Conservation (phyloP, 2,329 filamentous ascomycete genomes). For the Exophiala xenobiotica region DNA sequence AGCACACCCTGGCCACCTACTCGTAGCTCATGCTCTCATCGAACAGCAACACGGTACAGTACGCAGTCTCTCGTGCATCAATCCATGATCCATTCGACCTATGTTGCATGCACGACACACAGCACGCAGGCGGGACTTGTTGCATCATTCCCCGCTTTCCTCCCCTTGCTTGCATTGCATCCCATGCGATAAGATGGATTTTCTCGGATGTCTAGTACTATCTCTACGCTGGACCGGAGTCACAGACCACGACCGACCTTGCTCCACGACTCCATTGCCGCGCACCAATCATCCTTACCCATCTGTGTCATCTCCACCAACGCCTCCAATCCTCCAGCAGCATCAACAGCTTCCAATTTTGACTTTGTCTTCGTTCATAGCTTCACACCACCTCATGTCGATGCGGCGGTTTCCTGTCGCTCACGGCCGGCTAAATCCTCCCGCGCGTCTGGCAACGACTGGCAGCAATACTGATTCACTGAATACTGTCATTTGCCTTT, state of each 20-base stretch:
- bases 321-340: background rate
- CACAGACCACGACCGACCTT: too few relatives aligned
- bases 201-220: background rate
- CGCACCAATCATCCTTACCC: background rate
- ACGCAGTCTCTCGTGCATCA: too few relatives aligned
- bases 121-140: too few relatives aligned
- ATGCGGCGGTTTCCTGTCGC: constrained; percentile 1
- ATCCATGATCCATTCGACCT: too few relatives aligned
- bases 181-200: too few relatives aligned
- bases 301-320: background rate
- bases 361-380: background rate
- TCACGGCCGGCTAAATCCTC: constrained; percentile 11
- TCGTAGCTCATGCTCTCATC: too few relatives aligned
- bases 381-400: background rate
- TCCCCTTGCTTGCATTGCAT: background rate
- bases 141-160: background rate
- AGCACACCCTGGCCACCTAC: too few relatives aligned
- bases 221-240: background rate
- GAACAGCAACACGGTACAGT: too few relatives aligned
- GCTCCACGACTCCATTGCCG: background rate
- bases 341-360: constrained; percentile 1
- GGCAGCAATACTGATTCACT: too few relatives aligned
- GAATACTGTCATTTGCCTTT: too few relatives aligned
- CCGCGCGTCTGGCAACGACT: constrained; percentile 6
- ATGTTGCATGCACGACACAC: too few relatives aligned